These are phyloP conservation scores for Fusarium sacchari DNA, from an alignment of 2,329 filamentous ascomycete genomes.

Conservation along the genomic window DNA sequence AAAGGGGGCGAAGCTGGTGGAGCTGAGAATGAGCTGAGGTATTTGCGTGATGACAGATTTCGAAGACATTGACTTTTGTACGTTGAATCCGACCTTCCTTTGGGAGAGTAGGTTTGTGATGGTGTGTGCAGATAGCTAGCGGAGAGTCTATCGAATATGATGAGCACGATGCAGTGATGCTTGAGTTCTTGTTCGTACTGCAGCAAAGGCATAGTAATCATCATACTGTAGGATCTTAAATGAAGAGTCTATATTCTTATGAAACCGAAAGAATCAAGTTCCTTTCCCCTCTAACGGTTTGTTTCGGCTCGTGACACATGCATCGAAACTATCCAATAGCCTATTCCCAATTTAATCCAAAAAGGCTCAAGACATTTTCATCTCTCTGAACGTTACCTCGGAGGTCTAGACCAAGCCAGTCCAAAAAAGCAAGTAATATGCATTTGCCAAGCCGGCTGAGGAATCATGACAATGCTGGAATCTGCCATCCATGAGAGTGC, in stretches of 20 bases:
- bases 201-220: not conserved
- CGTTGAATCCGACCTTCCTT: not conserved
- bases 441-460: not conserved
- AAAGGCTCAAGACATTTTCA: not conserved
- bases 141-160: not conserved
- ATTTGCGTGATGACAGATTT: not conserved
- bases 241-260: rapidly evolving
- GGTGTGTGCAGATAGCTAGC: no score
- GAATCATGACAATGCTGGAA: not conserved
- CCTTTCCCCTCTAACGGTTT: not conserved
- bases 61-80: not conserved
- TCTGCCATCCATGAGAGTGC: not conserved
- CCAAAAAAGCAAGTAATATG: not conserved
- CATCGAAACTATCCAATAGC: not conserved
- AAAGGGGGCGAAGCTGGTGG: conserved; percentile 75
- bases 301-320: no score
- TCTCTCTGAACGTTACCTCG: not conserved
- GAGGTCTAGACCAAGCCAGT: not conserved
- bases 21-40: conserved; percentile 49
- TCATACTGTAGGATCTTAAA: rapidly evolving
- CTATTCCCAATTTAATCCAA: not conserved
- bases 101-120: not conserved
- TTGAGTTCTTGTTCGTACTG: not conserved
- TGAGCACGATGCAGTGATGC: rapidly evolving
- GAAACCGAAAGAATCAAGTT: not conserved